phyloP scores from a whole-genome alignment of 2,329 filamentous ascomycete genomes.

The Cadophora sp. region DNA sequence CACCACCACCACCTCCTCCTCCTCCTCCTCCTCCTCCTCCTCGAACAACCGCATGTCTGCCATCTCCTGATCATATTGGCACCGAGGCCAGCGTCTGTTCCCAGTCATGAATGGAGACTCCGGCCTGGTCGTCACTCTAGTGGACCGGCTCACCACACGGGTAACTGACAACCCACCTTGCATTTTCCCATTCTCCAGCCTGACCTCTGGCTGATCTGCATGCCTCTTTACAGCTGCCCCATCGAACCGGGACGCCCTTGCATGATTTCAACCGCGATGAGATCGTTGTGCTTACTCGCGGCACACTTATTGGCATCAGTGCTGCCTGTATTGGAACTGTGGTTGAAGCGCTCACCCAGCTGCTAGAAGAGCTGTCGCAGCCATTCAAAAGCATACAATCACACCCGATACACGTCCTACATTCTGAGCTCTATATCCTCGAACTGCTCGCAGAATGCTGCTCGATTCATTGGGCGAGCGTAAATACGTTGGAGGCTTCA shows the following conservation, averaged over 20 bases:
- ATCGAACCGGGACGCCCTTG: constrained; percentile 64
- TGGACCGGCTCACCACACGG: constrained; percentile 67
- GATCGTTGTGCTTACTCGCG: constrained; percentile 64
- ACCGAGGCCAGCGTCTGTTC: constrained; percentile 31
- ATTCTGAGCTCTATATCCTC: constrained; percentile 70
- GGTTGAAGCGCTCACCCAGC: constrained; percentile 61
- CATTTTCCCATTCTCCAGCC: constrained; percentile 16
- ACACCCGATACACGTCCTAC: constrained; percentile 65
- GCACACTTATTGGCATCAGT: constrained; percentile 67
- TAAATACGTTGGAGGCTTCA: constrained; percentile 43
- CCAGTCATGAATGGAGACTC: constrained; percentile 63
- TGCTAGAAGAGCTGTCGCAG: constrained; percentile 64
- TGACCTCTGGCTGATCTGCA: constrained; percentile 22
- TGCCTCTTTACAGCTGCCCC: constrained; percentile 58
- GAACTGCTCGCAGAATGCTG: constrained; percentile 70
- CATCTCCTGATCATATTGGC: constrained; percentile 36
- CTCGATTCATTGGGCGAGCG: constrained; percentile 62
- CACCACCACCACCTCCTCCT: background rate
- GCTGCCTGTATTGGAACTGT: constrained; percentile 59
- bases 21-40: background rate
- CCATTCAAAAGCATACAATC: constrained; percentile 58
- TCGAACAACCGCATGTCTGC: constrained; percentile 39
- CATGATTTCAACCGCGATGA: constrained; percentile 67
- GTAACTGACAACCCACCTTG: constrained; percentile 49
- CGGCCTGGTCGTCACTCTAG: constrained; percentile 65